These are phyloP conservation scores for Lentinus tigrinus DNA, from an alignment of 768 basidiomycete species.

Conservation along the genomic window DNA sequence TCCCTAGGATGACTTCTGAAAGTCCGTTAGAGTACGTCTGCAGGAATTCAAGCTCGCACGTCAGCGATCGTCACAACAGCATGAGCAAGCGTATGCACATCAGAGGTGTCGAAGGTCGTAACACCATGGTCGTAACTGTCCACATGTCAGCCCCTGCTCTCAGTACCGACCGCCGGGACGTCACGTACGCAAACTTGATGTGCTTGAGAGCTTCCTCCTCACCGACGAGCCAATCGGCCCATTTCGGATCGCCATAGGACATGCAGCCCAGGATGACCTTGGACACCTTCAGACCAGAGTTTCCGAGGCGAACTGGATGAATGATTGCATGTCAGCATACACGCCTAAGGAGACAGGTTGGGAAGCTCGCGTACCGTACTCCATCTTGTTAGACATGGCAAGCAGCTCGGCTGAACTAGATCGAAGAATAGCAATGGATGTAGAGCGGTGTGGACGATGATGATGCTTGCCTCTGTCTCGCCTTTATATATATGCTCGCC, in stretches of 20 bases:
- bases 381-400: not conserved
- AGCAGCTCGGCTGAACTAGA: not conserved
- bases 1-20: slow-evolving; percentile 44
- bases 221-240: slow-evolving; percentile 38
- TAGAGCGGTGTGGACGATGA: too few relatives aligned
- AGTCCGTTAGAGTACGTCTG: slow-evolving; percentile 38
- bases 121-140: slow-evolving; percentile 37
- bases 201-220: slow-evolving; percentile 36
- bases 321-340: not conserved
- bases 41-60: not conserved
- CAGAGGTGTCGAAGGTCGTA: slow-evolving; percentile 36
- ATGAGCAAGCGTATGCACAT: slow-evolving; percentile 7
- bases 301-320: slow-evolving; percentile 38
- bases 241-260: slow-evolving; percentile 26
- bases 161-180: not conserved
- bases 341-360: not conserved
- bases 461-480: too few relatives aligned
- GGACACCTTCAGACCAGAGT: slow-evolving; percentile 40
- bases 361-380: not conserved
- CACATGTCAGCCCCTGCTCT: not conserved
- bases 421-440: too few relatives aligned
- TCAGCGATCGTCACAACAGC: too few relatives aligned
- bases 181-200: slow-evolving; percentile 38
- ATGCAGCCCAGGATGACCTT: slow-evolving; percentile 36
- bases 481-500: too few relatives aligned